Evolutionary conservation across 176 grass and related monocot genomes (phyloP).

Genomic region (Pharus latifolius): DNA sequence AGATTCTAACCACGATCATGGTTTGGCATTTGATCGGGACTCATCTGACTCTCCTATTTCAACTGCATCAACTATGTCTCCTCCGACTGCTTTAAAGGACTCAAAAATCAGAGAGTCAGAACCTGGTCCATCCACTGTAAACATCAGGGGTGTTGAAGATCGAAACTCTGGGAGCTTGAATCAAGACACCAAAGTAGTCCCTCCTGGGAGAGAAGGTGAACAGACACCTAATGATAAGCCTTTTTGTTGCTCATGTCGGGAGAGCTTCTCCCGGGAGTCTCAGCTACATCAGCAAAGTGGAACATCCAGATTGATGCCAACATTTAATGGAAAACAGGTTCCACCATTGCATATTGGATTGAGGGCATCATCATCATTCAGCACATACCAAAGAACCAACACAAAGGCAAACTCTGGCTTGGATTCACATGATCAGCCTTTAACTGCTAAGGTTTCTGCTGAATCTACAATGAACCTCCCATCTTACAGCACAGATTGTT

Average conservation of each 20-base stretch:
- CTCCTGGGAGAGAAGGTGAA: conserved; percentile 15
- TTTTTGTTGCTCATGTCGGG: conserved; percentile 60
- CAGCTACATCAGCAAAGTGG: conserved; percentile 16
- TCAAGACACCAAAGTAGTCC: conserved; percentile 12
- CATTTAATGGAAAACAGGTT: conserved; percentile 39
- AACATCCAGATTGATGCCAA: conserved; percentile 7
- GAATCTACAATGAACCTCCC: conserved; percentile 27
- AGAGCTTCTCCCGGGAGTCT: conserved; percentile 55
- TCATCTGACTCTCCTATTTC: conserved; percentile 53
- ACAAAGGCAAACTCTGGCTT: conserved; percentile 25
- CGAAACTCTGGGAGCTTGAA: conserved; percentile 6
- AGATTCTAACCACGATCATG: conserved; percentile 39
- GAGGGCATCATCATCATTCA: conserved; percentile 55
- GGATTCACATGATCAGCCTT: conserved; percentile 33
- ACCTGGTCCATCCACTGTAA: conserved; percentile 24
- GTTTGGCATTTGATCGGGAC: conserved; percentile 30
- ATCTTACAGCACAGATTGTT: conserved; percentile 23
- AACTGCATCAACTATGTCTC: conserved; percentile 50
- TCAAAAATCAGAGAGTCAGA: conserved; percentile 21
- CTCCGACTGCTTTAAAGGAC: conserved; percentile 38
- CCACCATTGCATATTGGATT: conserved; percentile 64
- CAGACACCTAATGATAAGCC: conserved; percentile 31
- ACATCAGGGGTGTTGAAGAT: conserved; percentile 22
- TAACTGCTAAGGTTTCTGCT: conserved; percentile 9
- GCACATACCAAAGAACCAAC: conserved; percentile 53